A percentile compares a stretch with the other conserved stretches of the same genome.
These are phyloP conservation scores for Ampelomyces quisqualis DNA, from an alignment of 2,329 filamentous ascomycete genomes.

Conservation along the genomic window DNA sequence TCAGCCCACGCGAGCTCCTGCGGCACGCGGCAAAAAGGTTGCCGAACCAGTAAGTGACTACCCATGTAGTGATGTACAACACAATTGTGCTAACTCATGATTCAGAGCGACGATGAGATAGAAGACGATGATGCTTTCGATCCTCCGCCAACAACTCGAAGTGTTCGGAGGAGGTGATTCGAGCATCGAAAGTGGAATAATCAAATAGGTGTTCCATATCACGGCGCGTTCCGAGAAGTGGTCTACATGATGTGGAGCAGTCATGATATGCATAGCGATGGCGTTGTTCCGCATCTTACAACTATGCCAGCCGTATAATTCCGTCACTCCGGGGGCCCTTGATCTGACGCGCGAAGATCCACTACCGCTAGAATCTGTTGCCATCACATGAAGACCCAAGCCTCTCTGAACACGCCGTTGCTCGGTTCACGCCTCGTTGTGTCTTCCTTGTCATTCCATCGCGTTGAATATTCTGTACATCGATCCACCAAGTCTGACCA, in stretches of 20 bases:
- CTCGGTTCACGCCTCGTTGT: no score
- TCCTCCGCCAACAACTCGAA: slow-evolving; percentile 31
- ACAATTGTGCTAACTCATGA: slow-evolving; percentile 6
- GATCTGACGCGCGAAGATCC: no score
- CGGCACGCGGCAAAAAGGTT: slow-evolving; percentile 31
- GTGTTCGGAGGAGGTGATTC: slow-evolving; percentile 33
- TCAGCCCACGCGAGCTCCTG: slow-evolving; percentile 28
- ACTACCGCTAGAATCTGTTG: no score
- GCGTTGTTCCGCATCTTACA: slow-evolving; percentile 14
- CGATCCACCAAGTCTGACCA: no score
- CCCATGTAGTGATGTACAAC: not conserved
- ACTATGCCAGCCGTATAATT: no score
- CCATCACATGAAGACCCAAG: no score
- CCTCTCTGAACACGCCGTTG: no score
- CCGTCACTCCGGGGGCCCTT: no score
- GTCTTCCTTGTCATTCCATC: no score
- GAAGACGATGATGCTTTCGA: slow-evolving; percentile 47
- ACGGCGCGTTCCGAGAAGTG: not conserved
- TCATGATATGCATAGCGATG: slow-evolving; percentile 26
- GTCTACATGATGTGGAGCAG: not conserved
- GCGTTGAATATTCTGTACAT: no score
- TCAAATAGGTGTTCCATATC: no score
- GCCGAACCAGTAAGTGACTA: slow-evolving; percentile 47
- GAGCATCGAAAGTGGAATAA: no score
- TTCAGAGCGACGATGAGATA: slow-evolving; percentile 47